Conservation (phyloP, 1,284 basidiomycete genomes). For the Pascua sp. region DNA sequence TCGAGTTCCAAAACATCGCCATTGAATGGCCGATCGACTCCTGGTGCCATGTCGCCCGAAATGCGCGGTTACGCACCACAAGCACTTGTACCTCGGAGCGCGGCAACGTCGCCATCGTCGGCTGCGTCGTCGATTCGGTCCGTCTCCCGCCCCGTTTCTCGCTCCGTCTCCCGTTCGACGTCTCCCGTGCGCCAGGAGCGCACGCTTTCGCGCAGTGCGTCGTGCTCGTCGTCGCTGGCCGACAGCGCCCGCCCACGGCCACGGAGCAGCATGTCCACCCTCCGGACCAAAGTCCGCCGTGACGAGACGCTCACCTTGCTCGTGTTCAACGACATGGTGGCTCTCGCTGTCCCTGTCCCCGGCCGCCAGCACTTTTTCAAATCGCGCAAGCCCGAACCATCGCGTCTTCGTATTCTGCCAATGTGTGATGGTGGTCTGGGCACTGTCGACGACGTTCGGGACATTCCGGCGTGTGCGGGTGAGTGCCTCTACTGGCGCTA, state of each 20-base stretch:
- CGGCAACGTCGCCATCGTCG: conserved; percentile 19
- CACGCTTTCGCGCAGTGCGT: conserved; percentile 6
- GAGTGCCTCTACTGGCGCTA: conserved; percentile 7
- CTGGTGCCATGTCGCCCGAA: too few species aligned
- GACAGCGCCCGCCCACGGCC: conserved; percentile 14
- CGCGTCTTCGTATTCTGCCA: conserved; percentile 26
- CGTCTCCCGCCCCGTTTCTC: too few species aligned
- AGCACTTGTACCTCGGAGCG: too few species aligned
- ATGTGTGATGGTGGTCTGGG: conserved; percentile 38
- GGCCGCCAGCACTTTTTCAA: conserved; percentile 28
- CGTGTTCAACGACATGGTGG: conserved; percentile 66
- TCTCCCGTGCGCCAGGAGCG: conserved; percentile 3
- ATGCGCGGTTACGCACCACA: too few species aligned
- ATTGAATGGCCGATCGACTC: too few species aligned
- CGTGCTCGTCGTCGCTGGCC: conserved; percentile 17
- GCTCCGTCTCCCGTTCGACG: background rate
- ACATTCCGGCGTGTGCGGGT: conserved; percentile 35
- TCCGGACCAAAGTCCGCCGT: conserved; percentile 18
- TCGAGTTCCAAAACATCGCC: too few species aligned
- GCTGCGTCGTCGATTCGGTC: conserved; percentile 5
- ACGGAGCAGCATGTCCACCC: conserved; percentile 5
- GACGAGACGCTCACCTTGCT: conserved; percentile 55
- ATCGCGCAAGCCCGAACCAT: conserved; percentile 18
- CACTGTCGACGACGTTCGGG: conserved; percentile 36
- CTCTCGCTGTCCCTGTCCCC: conserved; percentile 53